phyloP scores from a whole-genome alignment of 2,329 filamentous ascomycete species.

The Stemphylium beticola region DNA sequence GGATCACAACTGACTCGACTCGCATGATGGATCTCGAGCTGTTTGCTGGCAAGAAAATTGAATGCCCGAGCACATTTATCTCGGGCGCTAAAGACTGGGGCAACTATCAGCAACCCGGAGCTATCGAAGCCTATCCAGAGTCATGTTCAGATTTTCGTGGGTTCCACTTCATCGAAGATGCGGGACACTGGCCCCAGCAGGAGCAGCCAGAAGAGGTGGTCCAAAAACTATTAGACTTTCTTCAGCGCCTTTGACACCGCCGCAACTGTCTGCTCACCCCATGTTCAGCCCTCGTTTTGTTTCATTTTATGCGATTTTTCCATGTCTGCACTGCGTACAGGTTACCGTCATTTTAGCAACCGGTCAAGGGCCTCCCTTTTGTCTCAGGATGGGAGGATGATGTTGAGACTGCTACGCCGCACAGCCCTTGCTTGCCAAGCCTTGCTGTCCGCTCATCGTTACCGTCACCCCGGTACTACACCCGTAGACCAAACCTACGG shows the following conservation, averaged over 20 bases:
- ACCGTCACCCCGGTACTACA: neutral
- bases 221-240: constrained; percentile 55
- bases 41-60: constrained; percentile 66
- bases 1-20: constrained; percentile 61
- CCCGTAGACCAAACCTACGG: too few species aligned
- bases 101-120: constrained; percentile 70
- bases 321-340: neutral
- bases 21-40: constrained; percentile 61
- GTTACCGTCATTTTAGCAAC: neutral
- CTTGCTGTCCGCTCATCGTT: neutral
- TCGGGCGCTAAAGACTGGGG: constrained; percentile 70
- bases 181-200: constrained; percentile 75
- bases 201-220: constrained; percentile 65
- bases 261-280: neutral
- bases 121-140: constrained; percentile 62
- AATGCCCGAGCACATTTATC: constrained; percentile 67
- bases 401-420: constrained; percentile 1
- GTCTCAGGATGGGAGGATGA: neutral
- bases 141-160: constrained; percentile 62
- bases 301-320: neutral
- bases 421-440: neutral
- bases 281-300: neutral
- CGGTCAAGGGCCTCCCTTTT: neutral
- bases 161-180: constrained; percentile 61
- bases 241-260: constrained; percentile 20